Conservation (phyloP, 768 basidiomycete genomes). For the Amanita inopinata region DNA sequence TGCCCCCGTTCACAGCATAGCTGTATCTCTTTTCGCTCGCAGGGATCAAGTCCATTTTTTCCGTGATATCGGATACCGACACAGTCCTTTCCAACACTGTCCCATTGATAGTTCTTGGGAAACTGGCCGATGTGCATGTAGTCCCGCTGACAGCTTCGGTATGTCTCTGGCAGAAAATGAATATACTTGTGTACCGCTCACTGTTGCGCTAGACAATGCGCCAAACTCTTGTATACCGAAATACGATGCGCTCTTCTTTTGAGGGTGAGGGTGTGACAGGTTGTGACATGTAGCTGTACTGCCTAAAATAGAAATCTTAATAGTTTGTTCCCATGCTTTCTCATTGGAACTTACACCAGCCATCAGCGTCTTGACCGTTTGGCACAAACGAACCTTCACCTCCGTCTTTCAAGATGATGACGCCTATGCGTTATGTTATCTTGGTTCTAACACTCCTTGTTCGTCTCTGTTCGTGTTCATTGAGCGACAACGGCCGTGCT, state of each 20-base stretch:
- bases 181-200: not conserved
- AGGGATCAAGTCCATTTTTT: constrained; percentile 79
- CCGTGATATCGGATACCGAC: constrained; percentile 75
- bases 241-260: constrained; percentile 29
- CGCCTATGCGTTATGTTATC: constrained; percentile 44
- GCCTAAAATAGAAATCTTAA: not conserved
- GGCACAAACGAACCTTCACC: too few relatives aligned
- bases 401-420: constrained; percentile 32
- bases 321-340: not conserved
- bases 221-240: constrained; percentile 29
- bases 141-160: constrained; percentile 66
- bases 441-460: constrained; percentile 40
- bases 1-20: constrained; percentile 70
- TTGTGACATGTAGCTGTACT: not conserved
- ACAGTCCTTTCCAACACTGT: constrained; percentile 75
- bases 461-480: constrained; percentile 12
- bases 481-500: not conserved
- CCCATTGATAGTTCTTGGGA: constrained; percentile 46
- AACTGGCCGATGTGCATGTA: constrained; percentile 61
- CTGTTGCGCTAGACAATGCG: constrained; percentile 25
- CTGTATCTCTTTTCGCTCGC: constrained; percentile 63
- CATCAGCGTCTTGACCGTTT: not conserved
- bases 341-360: not conserved
- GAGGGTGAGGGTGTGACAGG: not conserved
- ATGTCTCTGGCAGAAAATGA: constrained; percentile 15